Percentiles rank a stretch among this genome's conserved stretches.
phyloP scores from a whole-genome alignment of 805 yeast species.

The Torulaspora delbrueckii region DNA sequence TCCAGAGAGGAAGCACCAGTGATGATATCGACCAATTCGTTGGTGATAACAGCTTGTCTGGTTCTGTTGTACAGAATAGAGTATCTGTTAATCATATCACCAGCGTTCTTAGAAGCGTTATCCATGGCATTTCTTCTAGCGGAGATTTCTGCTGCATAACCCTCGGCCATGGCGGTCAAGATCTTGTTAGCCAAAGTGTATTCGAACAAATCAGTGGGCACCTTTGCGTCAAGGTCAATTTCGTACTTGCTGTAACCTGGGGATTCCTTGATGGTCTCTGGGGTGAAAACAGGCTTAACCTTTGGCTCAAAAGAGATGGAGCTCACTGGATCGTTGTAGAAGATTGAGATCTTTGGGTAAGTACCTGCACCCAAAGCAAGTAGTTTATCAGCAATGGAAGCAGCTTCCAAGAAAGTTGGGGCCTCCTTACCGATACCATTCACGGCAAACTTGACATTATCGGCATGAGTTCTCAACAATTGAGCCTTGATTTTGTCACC shows the following conservation, averaged over 20 bases:
- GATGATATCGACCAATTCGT: conserved; percentile 98
- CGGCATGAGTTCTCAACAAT: conserved; percentile 74
- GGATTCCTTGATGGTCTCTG: conserved; percentile 70
- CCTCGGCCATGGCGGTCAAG: conserved; percentile 91
- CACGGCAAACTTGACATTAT: conserved; percentile 67
- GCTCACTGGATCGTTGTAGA: conserved; percentile 82
- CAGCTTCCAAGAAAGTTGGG: conserved; percentile 87
- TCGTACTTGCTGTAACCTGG: conserved; percentile 82
- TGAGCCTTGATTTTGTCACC: conserved; percentile 95
- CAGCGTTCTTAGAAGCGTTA: conserved; percentile 98
- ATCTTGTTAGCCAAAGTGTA: conserved; percentile 87
- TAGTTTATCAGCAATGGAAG: conserved; percentile 84
- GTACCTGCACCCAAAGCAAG: conserved; percentile 38
- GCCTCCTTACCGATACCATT: conserved; percentile 95
- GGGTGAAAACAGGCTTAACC: conserved; percentile 58
- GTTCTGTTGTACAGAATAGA: conserved; percentile 98
- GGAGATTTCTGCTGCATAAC: conserved; percentile 95
- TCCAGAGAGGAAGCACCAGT: conserved; percentile 99
- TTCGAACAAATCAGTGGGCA: conserved; percentile 73
- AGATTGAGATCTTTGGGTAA: conserved; percentile 73
- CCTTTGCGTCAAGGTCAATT: conserved; percentile 61
- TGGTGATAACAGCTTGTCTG: conserved; percentile 98
- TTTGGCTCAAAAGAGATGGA: conserved; percentile 90
- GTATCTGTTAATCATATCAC: conserved; percentile 95
- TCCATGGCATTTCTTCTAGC: conserved; percentile 99